Evolutionary conservation across 2,329 filamentous ascomycete species (phyloP), one percentile per base, ranked within the genome.

Genomic region (Stromatinia cepivora): DNA sequence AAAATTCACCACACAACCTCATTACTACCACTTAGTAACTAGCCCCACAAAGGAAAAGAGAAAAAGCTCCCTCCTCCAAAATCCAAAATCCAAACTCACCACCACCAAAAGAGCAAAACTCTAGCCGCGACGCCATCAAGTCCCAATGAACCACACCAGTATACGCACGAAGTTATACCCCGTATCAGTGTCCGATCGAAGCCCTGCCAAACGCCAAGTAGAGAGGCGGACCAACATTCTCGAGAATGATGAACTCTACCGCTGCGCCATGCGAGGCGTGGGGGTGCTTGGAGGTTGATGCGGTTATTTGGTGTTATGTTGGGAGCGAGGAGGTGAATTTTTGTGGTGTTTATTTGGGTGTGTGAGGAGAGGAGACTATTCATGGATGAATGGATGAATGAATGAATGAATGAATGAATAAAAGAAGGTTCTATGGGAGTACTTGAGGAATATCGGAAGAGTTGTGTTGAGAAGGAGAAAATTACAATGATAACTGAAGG

Each of bases 171-270:
- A 15, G 13, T 59, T 28, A 59, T 45, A 42, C 11, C 28, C 39
- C 4, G 28, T 45, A n/a, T 45, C 57, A 59, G 36, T 59, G n/a
- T 28, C 52, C 57, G 50, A 52, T 52, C 50, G 57, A 59, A 45
- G 25, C 39, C n/a, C 57, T 17, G 8, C n/a, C 39, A 59, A 52
- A 28, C 6, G 39, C 39, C 2, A 45, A 28, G 13, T 59, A 59
- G 15, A 59, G 25, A 42, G 57, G n/a, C 57, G 39, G 57, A 59
- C 39, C 22, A 6, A 25, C 25, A 45, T 42, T 25, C 17, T 59
- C 57, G 57, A 28, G n/a, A 45, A 59, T 59, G n/a, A 59, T 28
- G 25, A 45, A 31, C 25, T 28, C 56, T 58, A 58, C 31, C 53
- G 56, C 56, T 45, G 56, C 57, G 39, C n/a, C 39, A 45, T 45